Evolutionary conservation across 2,329 filamentous ascomycete species (phyloP), one percentile per base, ranked within the genome.

Genomic region (Paecilomyces fulvus): DNA sequence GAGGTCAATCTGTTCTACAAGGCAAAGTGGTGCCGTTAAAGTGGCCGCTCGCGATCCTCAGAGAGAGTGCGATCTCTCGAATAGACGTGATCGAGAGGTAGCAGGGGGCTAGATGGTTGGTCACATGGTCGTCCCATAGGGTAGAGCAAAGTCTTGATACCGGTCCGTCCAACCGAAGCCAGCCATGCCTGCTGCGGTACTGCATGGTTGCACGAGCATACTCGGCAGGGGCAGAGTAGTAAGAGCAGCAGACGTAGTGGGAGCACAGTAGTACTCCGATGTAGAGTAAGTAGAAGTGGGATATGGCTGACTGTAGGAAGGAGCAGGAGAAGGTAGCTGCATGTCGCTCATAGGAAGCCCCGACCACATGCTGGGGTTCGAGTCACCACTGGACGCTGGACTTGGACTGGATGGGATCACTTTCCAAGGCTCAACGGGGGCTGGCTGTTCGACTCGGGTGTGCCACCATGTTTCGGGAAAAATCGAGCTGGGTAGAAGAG

Each of bases 351-450:
- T 79, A 67, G 80, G 81, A 79, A 95, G 86, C 69, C 82, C 86
- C 59, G 87, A 83, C 92, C 92, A 96, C 71, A 92, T 83, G 53
- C 85, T 82, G 57, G 84, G 81, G 65, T 83, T 80, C 55, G 85
- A 86, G 70, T 94, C 90, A 70, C 81, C 87, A 31, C 88, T 86
- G 46, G 88, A 84, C 54, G 89, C 84, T 49, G 70, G 65, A 72
- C 86, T 90, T 53, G 91, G 89, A 67, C 90, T 96, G 55, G 92
- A 96, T 51, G 92, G 89, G 55, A 96, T 79, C 63, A 96, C 85
- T 73, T 88, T 90, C 92, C 92, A 97, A 56, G 89, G 82, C 59
- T 97, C 91, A 58, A 95, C 84, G 1, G 87, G 84, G 5, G 83
- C 83, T 49, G 88, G 81, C 55, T 84, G 80, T 56, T 86, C 82